Conservation (phyloP, 768 basidiomycete species). For the Hygrocybe coccinea region DNA sequence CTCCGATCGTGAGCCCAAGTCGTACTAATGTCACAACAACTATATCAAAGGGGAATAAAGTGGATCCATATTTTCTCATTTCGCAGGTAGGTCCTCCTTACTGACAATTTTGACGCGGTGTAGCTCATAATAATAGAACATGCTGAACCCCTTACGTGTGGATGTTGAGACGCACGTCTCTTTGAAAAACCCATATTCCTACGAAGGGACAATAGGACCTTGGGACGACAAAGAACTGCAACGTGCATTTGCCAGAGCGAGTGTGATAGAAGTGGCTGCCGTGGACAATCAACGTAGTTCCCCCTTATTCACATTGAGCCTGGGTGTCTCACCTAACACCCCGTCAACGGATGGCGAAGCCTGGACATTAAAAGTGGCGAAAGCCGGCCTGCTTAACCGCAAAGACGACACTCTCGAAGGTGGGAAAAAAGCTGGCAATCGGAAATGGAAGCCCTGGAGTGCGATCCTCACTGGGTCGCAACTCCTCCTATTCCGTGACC, state of each 20-base stretch:
- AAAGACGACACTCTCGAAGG: conserved; percentile 77
- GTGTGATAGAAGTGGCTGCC: conserved; percentile 50
- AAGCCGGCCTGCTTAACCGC: conserved; percentile 73
- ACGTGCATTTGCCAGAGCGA: conserved; percentile 56
- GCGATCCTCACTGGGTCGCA: conserved; percentile 88
- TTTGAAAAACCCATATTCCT: conserved; percentile 58
- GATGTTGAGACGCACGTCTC: conserved; percentile 59
- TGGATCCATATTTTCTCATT: conserved; percentile 92
- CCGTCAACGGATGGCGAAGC: conserved; percentile 26
- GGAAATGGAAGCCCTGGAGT: conserved; percentile 87
- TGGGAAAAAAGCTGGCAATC: conserved; percentile 65
- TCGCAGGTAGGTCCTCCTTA: conserved; percentile 51
- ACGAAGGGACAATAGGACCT: conserved; percentile 57
- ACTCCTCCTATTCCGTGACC: conserved; percentile 82
- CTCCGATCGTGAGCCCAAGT: background rate
- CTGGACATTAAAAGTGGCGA: conserved; percentile 64
- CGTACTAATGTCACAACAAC: conserved; percentile 25
- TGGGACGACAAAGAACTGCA: conserved; percentile 69
- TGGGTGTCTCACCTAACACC: conserved; percentile 26
- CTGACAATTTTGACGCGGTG: background rate
- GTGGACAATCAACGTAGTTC: conserved; percentile 34
- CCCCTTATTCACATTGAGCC: conserved; percentile 35
- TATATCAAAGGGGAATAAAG: conserved; percentile 53
- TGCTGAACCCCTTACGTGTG: conserved; percentile 64
- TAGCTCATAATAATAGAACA: conserved; percentile 41